Evolutionary conservation across 768 basidiomycete species (phyloP).

Genomic region (Psilocybe subaeruginosa): DNA sequence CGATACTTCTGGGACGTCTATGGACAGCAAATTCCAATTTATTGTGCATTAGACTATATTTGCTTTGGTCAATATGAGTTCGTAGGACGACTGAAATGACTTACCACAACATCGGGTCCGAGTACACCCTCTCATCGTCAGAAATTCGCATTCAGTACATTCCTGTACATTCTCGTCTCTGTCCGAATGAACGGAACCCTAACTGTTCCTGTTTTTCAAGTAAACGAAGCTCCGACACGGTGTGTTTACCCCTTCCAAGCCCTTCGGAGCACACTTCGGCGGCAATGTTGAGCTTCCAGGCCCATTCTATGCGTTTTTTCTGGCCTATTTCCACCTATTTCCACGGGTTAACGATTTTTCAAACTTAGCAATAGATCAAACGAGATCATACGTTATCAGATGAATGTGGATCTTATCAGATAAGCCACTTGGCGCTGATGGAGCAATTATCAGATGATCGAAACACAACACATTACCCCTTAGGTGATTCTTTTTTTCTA

Average conservation of each 20-base stretch:
- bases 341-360: background rate
- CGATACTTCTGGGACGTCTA: too few relatives aligned
- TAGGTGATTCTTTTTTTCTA: background rate
- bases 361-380: background rate
- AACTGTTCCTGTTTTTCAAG: background rate
- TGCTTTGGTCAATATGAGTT: too few relatives aligned
- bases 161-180: too few relatives aligned
- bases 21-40: too few relatives aligned
- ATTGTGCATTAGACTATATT: too few relatives aligned
- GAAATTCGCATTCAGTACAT: too few relatives aligned
- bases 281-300: background rate
- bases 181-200: background rate
- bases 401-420: slow-evolving; percentile 23
- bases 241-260: background rate
- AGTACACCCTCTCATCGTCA: too few relatives aligned
- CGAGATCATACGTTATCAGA: slow-evolving; percentile 13
- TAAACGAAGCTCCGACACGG: background rate
- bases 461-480: background rate
- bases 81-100: too few relatives aligned
- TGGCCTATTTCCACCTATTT: background rate
- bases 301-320: background rate
- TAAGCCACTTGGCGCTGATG: slow-evolving; percentile 22
- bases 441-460: slow-evolving; percentile 26
- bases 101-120: too few relatives aligned
- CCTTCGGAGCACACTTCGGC: background rate